Base-by-base conservation (phyloP, 2,329 filamentous ascomycete species). In the Fusarium metavorans region DNA sequence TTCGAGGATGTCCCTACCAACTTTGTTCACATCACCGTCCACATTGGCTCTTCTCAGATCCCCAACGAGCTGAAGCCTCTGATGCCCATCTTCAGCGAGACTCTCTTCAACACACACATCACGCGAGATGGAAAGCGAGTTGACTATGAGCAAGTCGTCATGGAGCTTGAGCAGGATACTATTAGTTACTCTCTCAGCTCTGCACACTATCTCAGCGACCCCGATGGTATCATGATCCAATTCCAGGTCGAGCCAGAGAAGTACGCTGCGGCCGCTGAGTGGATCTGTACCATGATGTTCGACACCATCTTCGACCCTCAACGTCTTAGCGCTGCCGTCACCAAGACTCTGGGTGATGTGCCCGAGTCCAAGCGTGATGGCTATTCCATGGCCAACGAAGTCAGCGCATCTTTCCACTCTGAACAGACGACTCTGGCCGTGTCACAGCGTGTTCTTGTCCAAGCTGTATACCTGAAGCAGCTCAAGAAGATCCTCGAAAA, bases 101-200 rank as follows among this genome's bases (percentile, higher is more conserved):
- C 96, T 80, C 98, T 98, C 86, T 99, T 98, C 88, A 96, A 95
- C 80, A 95, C 95, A 0, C 97, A 96, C 3, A 92, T 99, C 69
- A 88, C 89, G 78, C 91, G 92, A 34, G 88, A 95, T 77, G 95
- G 94, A 50, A 88, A 94, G 80, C 90, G 89, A 27, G 86, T 99
- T 34, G 92, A 93, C 57, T 99, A 98, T 78, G 97, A 98, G 81
- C 91, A 98, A 72, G 94, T 98, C 4, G 95, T 98, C 52, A 94
- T 95, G 80, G 92, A 95, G 80, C 88, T 99, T 6, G 97, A 99
- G 83, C 91, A 93, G 79, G 95, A 98, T 77, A 98, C 97, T 0
- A 92, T 98, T 67, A 92, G 91, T 75, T 98, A 98, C 82, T 87
- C 85, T 2, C 91, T 98, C 74, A 91, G 92, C 68, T 90, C 90